phyloP scores from a whole-genome alignment of 2,329 filamentous ascomycete genomes.

The Neopestalotiopsis sp. region DNA sequence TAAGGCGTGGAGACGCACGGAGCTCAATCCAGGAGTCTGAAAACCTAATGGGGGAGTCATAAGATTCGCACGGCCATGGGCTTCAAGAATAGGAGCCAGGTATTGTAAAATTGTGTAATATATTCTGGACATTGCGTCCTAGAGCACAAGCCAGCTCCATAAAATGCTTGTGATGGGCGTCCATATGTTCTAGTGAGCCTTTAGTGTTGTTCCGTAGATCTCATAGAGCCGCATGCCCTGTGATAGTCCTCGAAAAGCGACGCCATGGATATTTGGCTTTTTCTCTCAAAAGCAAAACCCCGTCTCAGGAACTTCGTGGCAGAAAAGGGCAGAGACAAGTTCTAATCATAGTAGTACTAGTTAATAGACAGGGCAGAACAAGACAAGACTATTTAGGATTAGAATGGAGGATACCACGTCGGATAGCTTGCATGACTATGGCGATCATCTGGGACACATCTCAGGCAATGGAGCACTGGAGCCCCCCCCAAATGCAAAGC shows the following conservation, averaged over 20 bases:
- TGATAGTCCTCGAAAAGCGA: background rate
- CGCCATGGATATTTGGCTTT: too few species aligned
- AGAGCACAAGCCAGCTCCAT: constrained; percentile 1
- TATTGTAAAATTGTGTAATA: constrained; percentile 27
- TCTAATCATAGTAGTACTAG: too few species aligned
- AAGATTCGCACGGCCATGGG: constrained; percentile 1
- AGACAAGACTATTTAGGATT: background rate
- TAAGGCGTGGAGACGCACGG: constrained; percentile 5
- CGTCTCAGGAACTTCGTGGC: too few species aligned
- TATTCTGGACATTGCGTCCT: constrained; percentile 8
- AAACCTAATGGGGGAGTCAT: background rate
- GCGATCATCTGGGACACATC: constrained; percentile 18
- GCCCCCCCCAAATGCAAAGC: constrained; percentile 27
- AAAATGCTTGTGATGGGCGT: background rate
- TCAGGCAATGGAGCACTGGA: constrained; percentile 22
- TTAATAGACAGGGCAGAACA: background rate
- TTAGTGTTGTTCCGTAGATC: background rate
- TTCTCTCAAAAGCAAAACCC: too few species aligned
- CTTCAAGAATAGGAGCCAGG: constrained; percentile 11
- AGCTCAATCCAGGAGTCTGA: constrained; percentile 6
- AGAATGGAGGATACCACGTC: background rate
- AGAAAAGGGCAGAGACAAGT: too few species aligned
- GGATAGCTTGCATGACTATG: constrained; percentile 12
- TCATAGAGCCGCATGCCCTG: background rate
- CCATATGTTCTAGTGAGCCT: background rate